Evolutionary conservation across 2,329 filamentous ascomycete species (phyloP).

Genomic region (Ophiostoma himal-ulmi): DNA sequence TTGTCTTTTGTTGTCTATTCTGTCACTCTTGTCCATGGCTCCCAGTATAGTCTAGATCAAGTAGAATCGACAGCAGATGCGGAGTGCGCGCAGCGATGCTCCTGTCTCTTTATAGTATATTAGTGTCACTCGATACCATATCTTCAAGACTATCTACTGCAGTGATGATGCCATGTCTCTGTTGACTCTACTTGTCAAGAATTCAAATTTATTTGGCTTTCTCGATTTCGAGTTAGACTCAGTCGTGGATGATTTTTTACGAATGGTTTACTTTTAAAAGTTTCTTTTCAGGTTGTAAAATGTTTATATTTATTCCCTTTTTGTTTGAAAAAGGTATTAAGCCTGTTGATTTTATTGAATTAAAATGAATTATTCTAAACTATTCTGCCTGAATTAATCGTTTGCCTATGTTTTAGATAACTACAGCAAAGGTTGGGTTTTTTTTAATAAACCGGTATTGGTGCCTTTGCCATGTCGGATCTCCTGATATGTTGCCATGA

Average conservation of each 20-base stretch:
- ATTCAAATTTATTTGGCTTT: too few relatives aligned
- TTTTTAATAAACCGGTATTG: neutral
- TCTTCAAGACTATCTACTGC: neutral
- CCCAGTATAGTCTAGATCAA: neutral
- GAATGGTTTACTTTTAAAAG: neutral
- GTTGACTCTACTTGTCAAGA: neutral
- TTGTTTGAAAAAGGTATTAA: neutral
- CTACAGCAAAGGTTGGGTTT: too few relatives aligned
- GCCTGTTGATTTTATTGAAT: neutral
- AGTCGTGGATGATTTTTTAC: too few relatives aligned
- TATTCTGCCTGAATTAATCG: neutral
- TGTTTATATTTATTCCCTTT: neutral
- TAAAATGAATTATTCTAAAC: neutral
- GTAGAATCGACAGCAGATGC: neutral
- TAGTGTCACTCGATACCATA: constrained; percentile 5
- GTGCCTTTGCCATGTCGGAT: neutral
- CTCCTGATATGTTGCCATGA: too few relatives aligned
- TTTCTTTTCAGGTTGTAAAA: neutral
- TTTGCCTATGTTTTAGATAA: neutral
- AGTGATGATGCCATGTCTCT: neutral
- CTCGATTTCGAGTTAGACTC: too few relatives aligned
- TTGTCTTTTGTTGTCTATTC: neutral
- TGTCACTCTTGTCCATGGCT: neutral
- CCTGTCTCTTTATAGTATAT: neutral
- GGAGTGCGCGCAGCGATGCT: neutral